phyloP scores from a whole-genome alignment of 1,284 basidiomycete species.

The Ustilago shanxiensis region DNA sequence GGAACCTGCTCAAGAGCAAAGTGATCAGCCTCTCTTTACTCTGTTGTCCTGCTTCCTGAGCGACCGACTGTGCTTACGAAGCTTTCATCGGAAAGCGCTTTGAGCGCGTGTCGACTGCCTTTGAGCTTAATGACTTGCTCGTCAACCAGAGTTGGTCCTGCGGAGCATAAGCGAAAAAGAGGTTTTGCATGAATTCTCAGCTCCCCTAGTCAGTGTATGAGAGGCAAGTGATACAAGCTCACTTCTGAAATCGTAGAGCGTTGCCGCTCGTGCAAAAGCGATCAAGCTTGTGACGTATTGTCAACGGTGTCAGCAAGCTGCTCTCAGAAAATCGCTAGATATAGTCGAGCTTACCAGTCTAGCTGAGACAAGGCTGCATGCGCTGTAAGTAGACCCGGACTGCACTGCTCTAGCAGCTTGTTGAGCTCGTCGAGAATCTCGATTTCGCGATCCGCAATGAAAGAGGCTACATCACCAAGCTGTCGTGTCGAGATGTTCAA shows the following conservation, averaged over 20 bases:
- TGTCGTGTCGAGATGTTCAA: not conserved
- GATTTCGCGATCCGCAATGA: conserved; percentile 49
- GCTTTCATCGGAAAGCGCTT: conserved; percentile 42
- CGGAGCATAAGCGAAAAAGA: too few relatives aligned
- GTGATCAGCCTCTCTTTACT: not conserved
- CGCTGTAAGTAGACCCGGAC: conserved; percentile 17
- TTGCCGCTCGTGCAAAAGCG: conserved; percentile 42
- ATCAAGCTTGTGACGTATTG: conserved; percentile 12
- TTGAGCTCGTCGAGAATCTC: conserved; percentile 42
- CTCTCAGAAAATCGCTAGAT: not conserved
- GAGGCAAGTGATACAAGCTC: too few relatives aligned
- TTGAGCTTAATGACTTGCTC: conserved; percentile 35
- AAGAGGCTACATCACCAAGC: conserved; percentile 49
- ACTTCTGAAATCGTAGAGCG: conserved; percentile 36
- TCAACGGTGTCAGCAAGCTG: not conserved
- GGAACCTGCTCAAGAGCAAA: conserved; percentile 28
- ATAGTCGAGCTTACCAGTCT: conserved; percentile 32
- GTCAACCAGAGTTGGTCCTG: conserved; percentile 33
- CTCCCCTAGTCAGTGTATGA: too few relatives aligned
- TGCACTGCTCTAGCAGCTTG: conserved; percentile 17
- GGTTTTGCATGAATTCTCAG: too few relatives aligned
- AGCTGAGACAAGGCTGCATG: conserved; percentile 34
- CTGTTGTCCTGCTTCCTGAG: not conserved
- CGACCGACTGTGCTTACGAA: conserved; percentile 31
- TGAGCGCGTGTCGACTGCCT: conserved; percentile 44